A percentile compares a stretch with the other conserved stretches of the same genome.
These are phyloP conservation scores for Teratosphaeria viscida DNA, from an alignment of 2,329 filamentous ascomycete species.

Conservation along the genomic window DNA sequence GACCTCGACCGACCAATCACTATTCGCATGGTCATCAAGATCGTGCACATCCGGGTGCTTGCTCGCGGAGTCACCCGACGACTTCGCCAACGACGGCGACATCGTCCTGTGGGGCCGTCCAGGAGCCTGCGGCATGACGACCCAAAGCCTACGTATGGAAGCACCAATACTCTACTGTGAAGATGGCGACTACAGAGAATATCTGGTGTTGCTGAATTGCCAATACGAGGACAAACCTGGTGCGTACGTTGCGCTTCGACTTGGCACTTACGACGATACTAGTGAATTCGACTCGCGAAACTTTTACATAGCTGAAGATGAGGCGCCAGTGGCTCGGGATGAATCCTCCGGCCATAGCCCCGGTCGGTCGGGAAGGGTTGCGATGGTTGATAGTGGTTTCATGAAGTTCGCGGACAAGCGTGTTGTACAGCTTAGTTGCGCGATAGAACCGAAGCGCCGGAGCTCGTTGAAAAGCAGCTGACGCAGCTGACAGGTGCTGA, in stretches of 20 bases:
- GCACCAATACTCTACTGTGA: not conserved
- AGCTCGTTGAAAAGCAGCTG: too few species aligned
- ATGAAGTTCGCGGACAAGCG: not conserved
- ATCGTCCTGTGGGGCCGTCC: not conserved
- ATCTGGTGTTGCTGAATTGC: not conserved
- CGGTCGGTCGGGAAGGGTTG: not conserved
- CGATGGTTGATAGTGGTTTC: not conserved
- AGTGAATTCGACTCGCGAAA: not conserved
- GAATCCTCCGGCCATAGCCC: not conserved
- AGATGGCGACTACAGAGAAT: not conserved
- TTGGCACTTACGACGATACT: not conserved
- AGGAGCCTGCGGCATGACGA: not conserved
- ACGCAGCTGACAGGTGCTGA: too few species aligned
- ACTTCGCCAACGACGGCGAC: not conserved
- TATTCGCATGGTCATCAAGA: slow-evolving; percentile 12
- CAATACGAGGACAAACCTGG: not conserved
- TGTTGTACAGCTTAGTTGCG: not conserved
- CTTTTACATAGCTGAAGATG: not conserved
- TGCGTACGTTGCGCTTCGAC: not conserved
- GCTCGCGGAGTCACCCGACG: not conserved
- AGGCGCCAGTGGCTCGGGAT: too few species aligned
- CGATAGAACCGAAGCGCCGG: not conserved
- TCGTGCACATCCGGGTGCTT: not conserved
- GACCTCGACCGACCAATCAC: slow-evolving; percentile 8
- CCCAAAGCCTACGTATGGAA: not conserved